phyloP scores from a whole-genome alignment of 768 basidiomycete genomes.

The Coprinopsis cinerea region DNA sequence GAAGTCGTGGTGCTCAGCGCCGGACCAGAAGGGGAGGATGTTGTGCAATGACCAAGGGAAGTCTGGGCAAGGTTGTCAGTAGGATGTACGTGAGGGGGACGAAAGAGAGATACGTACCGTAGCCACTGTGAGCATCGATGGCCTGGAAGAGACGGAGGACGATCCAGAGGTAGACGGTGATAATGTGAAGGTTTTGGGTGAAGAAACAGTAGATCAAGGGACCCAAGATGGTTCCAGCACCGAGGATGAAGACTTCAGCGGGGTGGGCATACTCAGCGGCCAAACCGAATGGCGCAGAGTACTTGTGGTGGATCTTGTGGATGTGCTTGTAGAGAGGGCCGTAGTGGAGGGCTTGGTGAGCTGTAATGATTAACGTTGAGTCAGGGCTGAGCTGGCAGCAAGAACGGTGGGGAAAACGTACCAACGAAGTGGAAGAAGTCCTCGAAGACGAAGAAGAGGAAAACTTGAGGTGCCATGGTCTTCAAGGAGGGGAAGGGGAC shows the following conservation, averaged over 20 bases:
- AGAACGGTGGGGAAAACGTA: slow-evolving; percentile 23
- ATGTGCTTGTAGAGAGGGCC: slow-evolving; percentile 84
- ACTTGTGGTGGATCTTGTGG: slow-evolving; percentile 97
- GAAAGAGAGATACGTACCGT: slow-evolving; percentile 49
- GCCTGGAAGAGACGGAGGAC: slow-evolving; percentile 93
- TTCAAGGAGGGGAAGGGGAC: slow-evolving; percentile 81
- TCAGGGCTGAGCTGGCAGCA: not conserved
- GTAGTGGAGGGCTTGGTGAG: slow-evolving; percentile 86
- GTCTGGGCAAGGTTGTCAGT: slow-evolving; percentile 37
- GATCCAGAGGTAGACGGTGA: slow-evolving; percentile 94
- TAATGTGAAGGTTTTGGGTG: slow-evolving; percentile 74
- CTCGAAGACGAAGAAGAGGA: slow-evolving; percentile 92
- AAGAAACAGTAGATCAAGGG: slow-evolving; percentile 84
- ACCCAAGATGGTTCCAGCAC: slow-evolving; percentile 83
- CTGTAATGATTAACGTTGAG: slow-evolving; percentile 27
- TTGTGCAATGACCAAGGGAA: slow-evolving; percentile 97
- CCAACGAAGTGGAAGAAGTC: slow-evolving; percentile 92
- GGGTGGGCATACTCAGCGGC: slow-evolving; percentile 99
- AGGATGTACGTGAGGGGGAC: not conserved
- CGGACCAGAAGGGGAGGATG: slow-evolving; percentile 93
- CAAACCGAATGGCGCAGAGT: slow-evolving; percentile 93
- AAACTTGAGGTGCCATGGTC: slow-evolving; percentile 70
- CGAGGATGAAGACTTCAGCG: slow-evolving; percentile 91
- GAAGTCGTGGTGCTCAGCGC: slow-evolving; percentile 97
- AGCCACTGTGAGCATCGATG: slow-evolving; percentile 94